Base-by-base conservation (phyloP, 2,329 filamentous ascomycete genomes). In the Dactylellina haptotyla region DNA sequence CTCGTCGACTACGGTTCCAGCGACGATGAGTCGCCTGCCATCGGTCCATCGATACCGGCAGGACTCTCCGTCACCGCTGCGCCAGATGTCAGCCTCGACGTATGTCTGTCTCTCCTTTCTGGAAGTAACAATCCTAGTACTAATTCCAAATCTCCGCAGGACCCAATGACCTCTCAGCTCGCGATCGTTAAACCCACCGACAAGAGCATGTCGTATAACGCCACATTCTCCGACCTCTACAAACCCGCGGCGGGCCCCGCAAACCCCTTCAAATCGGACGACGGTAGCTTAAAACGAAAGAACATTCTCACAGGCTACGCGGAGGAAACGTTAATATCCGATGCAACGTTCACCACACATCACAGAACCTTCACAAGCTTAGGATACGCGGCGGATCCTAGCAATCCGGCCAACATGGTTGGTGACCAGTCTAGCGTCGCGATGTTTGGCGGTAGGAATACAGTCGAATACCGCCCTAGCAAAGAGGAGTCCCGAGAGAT, bases 311-410 rank as follows among this genome's bases (percentile, higher is more conserved):
- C 95, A 0, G 95, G 95, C 9, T 90, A 87, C 78, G 95, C 95
- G 1, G 87, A 95, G 77, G 94, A 99, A 81, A 93, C 91, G 0
- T 91, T 87, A 77, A 88, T 99, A 76, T 96, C 92, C 80, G 95
- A 98, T 79, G 88, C 94, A 75, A 93, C 91, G 0, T 99, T 99
- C 80, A 88, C 92, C 77, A 87, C 87, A 78, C 93, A 95, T 76
- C 93, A 97, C 80, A 89, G 92, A 66, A 93, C 92, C 1, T 87
- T 95, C 72, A 89, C 94, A 80, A 86, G 90, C 75, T 76, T 85
- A 48, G 84, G 84, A 1, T 86, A 85, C 77, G 82, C 87, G 78
- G 80, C 89, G 82, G 76, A 85, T 64, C 80, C 84, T 56, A 80
- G 81, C 3, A 82, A 80, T 37, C 82, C 80, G 8, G 81, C 82